Conservation (phyloP, 176 grass and related monocot genomes). For the Carex myosuroides region DNA sequence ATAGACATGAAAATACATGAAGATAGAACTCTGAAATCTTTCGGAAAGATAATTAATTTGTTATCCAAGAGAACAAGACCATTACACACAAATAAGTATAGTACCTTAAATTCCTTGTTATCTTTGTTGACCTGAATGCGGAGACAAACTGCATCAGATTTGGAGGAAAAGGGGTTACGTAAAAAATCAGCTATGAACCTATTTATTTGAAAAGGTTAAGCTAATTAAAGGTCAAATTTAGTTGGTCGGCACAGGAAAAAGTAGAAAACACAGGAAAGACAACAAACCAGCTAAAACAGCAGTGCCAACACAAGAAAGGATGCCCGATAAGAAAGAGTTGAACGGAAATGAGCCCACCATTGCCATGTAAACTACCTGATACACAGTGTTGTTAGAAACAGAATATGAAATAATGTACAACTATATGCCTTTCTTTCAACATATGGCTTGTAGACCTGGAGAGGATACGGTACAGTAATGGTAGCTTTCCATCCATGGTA, state of each 20-base stretch:
- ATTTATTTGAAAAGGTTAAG: background rate
- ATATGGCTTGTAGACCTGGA: background rate
- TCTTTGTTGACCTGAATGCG: conserved; percentile 99
- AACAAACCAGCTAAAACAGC: conserved; percentile 68
- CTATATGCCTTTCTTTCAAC: background rate
- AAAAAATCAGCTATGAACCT: background rate
- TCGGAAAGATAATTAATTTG: background rate
- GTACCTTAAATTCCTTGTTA: conserved; percentile 96
- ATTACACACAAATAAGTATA: background rate
- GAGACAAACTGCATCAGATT: conserved; percentile 64
- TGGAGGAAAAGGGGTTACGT: background rate
- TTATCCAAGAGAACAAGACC: background rate
- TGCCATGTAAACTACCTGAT: conserved; percentile 70
- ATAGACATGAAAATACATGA: background rate
- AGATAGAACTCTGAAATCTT: background rate
- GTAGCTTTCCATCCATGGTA: background rate
- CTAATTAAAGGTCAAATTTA: background rate
- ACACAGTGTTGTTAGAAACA: background rate
- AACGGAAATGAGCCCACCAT: conserved; percentile 89
- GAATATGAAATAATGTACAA: background rate
- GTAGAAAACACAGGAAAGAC: conserved; percentile 31
- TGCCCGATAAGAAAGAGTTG: conserved; percentile 58
- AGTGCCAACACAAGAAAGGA: conserved; percentile 79
- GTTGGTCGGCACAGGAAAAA: conserved; percentile 32
- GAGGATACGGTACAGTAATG: background rate